Evolutionary conservation across 2,329 filamentous ascomycete genomes (phyloP).

Genomic region (Calonectria pseudoturangicola): DNA sequence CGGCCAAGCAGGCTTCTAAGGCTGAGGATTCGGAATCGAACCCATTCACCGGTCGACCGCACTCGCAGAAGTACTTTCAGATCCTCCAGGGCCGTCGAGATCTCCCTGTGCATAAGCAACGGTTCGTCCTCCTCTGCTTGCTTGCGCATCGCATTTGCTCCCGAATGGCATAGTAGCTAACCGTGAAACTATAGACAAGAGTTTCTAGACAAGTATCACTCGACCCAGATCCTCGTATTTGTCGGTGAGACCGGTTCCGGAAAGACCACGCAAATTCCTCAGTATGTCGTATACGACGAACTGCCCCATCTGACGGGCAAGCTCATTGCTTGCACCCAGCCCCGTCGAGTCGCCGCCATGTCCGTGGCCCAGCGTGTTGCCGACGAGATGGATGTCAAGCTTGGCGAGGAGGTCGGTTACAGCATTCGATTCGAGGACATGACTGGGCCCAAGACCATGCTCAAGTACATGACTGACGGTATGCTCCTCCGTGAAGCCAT

Average conservation of each 20-base stretch:
- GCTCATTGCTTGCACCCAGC: slow-evolving; percentile 97
- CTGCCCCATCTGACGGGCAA: slow-evolving; percentile 90
- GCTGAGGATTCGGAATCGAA: slow-evolving; percentile 89
- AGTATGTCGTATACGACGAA: slow-evolving; percentile 98
- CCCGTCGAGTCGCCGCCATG: slow-evolving; percentile 98
- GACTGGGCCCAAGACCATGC: slow-evolving; percentile 89
- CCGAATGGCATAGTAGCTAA: neutral
- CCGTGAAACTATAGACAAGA: slow-evolving; percentile 77
- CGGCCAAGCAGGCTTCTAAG: slow-evolving; percentile 81
- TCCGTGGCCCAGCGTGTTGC: slow-evolving; percentile 98
- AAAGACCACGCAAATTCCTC: slow-evolving; percentile 99
- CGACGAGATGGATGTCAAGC: slow-evolving; percentile 93
- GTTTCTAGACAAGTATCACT: slow-evolving; percentile 94
- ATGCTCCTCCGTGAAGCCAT: slow-evolving; percentile 98
- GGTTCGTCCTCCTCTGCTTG: slow-evolving; percentile 67
- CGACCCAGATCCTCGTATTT: slow-evolving; percentile 96
- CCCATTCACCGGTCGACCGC: slow-evolving; percentile 86
- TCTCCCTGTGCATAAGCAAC: slow-evolving; percentile 93
- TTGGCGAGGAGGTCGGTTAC: slow-evolving; percentile 97
- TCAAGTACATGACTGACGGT: slow-evolving; percentile 99
- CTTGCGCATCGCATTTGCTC: slow-evolving; percentile 1
- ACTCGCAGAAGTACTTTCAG: slow-evolving; percentile 90
- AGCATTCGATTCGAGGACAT: slow-evolving; percentile 99
- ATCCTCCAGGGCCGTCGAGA: slow-evolving; percentile 90
- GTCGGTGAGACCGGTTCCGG: slow-evolving; percentile 99